Conservation (phyloP, 2,329 filamentous ascomycete species). For the Fusarium domesticum region DNA sequence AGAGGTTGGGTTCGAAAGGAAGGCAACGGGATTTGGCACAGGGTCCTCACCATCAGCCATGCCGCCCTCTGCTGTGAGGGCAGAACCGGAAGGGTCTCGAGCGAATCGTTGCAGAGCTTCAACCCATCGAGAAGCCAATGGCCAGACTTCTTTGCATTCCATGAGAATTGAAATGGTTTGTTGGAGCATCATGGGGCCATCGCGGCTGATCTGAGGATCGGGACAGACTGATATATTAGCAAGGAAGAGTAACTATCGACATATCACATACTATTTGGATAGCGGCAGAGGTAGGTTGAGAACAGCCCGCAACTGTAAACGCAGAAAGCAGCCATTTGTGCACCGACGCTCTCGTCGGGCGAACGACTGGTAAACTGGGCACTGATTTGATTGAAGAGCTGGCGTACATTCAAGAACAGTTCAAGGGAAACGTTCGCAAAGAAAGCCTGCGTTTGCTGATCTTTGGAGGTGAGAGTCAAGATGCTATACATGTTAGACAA, state of each 20-base stretch:
- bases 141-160: constrained; percentile 51
- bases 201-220: constrained; percentile 38
- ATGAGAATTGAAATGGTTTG: constrained; percentile 45
- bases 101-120: constrained; percentile 48
- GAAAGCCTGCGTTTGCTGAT: constrained; percentile 37
- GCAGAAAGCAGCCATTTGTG: constrained; percentile 54
- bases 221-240: constrained; percentile 39
- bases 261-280: constrained; percentile 43
- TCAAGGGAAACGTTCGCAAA: constrained; percentile 45
- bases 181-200: constrained; percentile 46
- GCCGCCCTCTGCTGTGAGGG: constrained; percentile 41
- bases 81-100: constrained; percentile 40
- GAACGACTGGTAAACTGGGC: constrained; percentile 48
- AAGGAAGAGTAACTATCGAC: background rate
- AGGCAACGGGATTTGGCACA: constrained; percentile 24
- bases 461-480: constrained; percentile 40
- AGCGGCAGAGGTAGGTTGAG: constrained; percentile 51
- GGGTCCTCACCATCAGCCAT: constrained; percentile 49
- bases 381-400: constrained; percentile 49
- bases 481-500: constrained; percentile 36
- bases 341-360: constrained; percentile 48
- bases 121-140: constrained; percentile 52
- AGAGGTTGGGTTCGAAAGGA: constrained; percentile 16
- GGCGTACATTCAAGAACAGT: constrained; percentile 48
- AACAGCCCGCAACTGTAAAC: constrained; percentile 55